Conservation (phyloP, 306 rosid species). For the Bauhinia variegata region DNA sequence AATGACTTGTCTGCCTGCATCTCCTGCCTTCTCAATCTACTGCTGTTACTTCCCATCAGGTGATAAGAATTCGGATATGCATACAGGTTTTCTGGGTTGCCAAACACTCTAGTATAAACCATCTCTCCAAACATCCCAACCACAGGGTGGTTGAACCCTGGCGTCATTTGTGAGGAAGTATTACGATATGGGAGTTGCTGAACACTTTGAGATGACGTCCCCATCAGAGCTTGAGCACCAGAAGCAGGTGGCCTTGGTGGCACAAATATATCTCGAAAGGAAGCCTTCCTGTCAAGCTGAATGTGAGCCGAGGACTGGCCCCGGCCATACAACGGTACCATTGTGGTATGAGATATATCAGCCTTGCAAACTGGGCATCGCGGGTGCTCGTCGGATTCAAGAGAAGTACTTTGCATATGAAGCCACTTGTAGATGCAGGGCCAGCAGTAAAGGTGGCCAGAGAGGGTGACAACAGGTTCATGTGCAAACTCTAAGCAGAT, state of each 20-base stretch:
- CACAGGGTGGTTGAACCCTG: constrained; percentile 55
- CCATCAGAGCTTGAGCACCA: constrained; percentile 44
- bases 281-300: constrained; percentile 42
- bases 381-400: constrained; percentile 71
- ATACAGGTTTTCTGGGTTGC: constrained; percentile 56
- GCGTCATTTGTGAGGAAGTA: constrained; percentile 45
- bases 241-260: constrained; percentile 90
- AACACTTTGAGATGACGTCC: constrained; percentile 43
- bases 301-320: constrained; percentile 51
- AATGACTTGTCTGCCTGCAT: constrained; percentile 79
- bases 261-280: constrained; percentile 38
- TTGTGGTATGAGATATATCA: constrained; percentile 68
- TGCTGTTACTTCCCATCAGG: constrained; percentile 44
- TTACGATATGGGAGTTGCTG: constrained; percentile 76
- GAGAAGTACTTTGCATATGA: constrained; percentile 73
- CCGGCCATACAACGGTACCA: constrained; percentile 87
- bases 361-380: constrained; percentile 97
- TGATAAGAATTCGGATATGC: constrained; percentile 63
- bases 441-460: constrained; percentile 99
- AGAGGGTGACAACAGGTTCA: constrained; percentile 88
- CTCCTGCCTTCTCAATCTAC: constrained; percentile 83
- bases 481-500: constrained; percentile 81
- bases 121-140: constrained; percentile 80
- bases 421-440: constrained; percentile 97
- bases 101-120: constrained; percentile 72